Evolutionary conservation across 305 asterid species (phyloP).

Genomic region (Solanum chacoense): DNA sequence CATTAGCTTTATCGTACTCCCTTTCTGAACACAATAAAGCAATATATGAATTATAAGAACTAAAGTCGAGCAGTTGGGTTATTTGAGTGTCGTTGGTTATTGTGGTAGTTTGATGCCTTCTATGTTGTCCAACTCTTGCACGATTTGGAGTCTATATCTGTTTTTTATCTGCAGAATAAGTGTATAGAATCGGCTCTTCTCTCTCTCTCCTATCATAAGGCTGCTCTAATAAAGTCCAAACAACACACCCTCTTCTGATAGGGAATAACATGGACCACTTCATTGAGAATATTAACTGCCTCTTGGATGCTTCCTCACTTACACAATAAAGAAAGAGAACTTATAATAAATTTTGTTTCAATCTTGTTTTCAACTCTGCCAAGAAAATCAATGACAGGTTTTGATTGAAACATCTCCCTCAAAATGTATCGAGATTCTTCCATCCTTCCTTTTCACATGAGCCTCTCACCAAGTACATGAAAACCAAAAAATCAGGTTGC

Average conservation of each 20-base stretch:
- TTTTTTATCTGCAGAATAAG: slow-evolving; percentile 1
- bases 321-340: slow-evolving; percentile 46
- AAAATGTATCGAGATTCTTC: slow-evolving; percentile 70
- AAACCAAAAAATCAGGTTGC: slow-evolving; percentile 66
- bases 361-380: slow-evolving; percentile 32
- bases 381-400: slow-evolving; percentile 39
- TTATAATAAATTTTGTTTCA: slow-evolving; percentile 46
- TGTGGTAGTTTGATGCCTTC: slow-evolving; percentile 1
- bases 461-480: slow-evolving; percentile 55
- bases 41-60: slow-evolving; percentile 36
- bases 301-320: slow-evolving; percentile 65
- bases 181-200: slow-evolving; percentile 1
- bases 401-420: slow-evolving; percentile 60
- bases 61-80: slow-evolving; percentile 34
- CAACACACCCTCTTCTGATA: neutral
- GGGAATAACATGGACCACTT: slow-evolving; percentile 48
- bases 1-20: slow-evolving; percentile 46
- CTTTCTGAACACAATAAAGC: slow-evolving; percentile 57
- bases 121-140: slow-evolving; percentile 11
- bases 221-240: neutral
- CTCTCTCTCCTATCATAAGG: neutral
- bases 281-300: slow-evolving; percentile 61
- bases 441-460: slow-evolving; percentile 87
- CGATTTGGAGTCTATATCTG: slow-evolving; percentile 8
- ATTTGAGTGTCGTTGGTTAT: slow-evolving; percentile 18